A percentile compares a stretch with the other conserved stretches of the same genome.
Conservation (phyloP, 2,329 filamentous ascomycete species). For the Exophiala lecanii-corni region DNA sequence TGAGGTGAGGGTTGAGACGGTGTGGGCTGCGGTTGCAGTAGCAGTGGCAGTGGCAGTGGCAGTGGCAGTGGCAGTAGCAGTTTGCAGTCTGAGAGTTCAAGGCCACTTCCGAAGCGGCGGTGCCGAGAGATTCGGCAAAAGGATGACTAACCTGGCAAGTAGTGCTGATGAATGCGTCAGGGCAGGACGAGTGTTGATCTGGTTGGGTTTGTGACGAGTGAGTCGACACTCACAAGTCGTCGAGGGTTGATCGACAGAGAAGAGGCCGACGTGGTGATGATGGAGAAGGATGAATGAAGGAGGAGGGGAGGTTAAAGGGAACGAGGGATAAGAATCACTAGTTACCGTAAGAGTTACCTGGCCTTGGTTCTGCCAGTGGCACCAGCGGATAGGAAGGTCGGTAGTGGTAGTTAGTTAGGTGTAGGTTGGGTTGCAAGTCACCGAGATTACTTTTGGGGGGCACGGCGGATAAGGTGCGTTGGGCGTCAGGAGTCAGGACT, state of each 20-base stretch:
- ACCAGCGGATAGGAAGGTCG: too few species aligned
- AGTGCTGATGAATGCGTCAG: neutral
- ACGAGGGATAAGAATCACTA: too few species aligned
- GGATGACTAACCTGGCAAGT: slow-evolving; percentile 1
- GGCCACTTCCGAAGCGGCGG: neutral
- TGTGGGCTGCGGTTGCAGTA: neutral
- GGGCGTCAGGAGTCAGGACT: too few species aligned
- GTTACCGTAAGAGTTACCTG: too few species aligned
- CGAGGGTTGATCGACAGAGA: slow-evolving; percentile 12
- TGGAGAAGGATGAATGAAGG: slow-evolving; percentile 3
- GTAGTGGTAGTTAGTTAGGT: too few species aligned
- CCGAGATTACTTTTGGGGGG: too few species aligned
- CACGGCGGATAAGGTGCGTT: too few species aligned
- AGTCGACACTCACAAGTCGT: slow-evolving; percentile 23
- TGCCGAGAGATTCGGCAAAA: neutral
- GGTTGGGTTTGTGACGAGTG: slow-evolving; percentile 14
- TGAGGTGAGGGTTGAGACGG: slow-evolving; percentile 1
- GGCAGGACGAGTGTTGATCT: slow-evolving; percentile 8
- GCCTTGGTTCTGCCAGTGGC: too few species aligned
- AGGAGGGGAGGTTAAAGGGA: slow-evolving; percentile 11
- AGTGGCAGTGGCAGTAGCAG: neutral
- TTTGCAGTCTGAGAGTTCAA: neutral
- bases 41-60: neutral
- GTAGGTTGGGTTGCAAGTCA: too few species aligned
- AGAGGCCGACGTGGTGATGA: slow-evolving; percentile 2